Base-by-base conservation (phyloP, 1,139 yeast species). In the Protomyces macrosporus region DNA sequence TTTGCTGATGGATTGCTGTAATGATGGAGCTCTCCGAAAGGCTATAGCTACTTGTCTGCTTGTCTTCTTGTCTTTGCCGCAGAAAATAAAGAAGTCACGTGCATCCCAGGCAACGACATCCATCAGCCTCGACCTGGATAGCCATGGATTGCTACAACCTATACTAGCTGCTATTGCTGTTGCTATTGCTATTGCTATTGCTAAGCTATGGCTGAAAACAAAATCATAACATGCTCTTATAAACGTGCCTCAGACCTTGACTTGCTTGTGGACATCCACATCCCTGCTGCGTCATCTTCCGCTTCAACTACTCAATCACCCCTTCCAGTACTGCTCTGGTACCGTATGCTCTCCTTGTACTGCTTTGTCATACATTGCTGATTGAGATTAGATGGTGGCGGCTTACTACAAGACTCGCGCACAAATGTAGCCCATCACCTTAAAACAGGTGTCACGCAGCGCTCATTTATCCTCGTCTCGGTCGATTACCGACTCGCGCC, bases 401-500 rank as follows among this genome's bases (percentile, higher is more conserved):
- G 55, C 23, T 48, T 57, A 2, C 35, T 57, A 4, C 61, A 57
- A 37, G 61, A 53, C 16, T 23, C 54, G 12, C 61, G 61, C 34
- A 57, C 30, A 30, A 16, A 34, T 16, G 55, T 39, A 2, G 53
- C 61, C 6, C 54, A 36, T 6, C 61, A 57, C 16, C 48, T 57
- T 7, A n/a, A 48, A 34, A 36, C 36, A 6, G 51, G 50, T 6
- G 61, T 50, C 9, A 30, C 51, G 39, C 35, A 23, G 12, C 50
- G 30, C 7, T 34, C 36, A 3, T 50, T 36, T 40, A 48, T 53
- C 34, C 55, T 75, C 16, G 71, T 75, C 42, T 74, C 74, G 60
- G 77, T 76, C 39, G 77, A 76, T 62, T 77, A 77, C 68, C 69
- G 79, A 52, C 68, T 75, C 37, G 82, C 82, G 0, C 84, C 84